Evolutionary conservation across 225 moss, liverwort and hornwort species (phyloP).

Genomic region (Sphagnum contortum): DNA sequence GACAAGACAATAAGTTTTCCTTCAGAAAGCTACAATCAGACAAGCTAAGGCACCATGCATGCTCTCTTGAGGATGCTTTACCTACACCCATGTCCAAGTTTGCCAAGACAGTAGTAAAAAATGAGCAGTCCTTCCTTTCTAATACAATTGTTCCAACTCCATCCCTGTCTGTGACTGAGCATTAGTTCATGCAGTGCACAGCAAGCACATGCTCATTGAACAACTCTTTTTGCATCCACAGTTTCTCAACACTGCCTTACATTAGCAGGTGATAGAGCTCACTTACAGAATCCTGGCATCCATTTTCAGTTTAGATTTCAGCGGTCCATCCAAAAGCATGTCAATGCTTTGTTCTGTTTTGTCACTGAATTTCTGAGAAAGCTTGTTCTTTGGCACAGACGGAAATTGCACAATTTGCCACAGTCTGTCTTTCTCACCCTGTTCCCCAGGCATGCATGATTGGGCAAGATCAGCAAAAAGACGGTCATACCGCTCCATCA

Average conservation of each 20-base stretch:
- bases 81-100: neutral
- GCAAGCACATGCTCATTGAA: too few relatives aligned
- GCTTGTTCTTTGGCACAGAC: constrained; percentile 8
- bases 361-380: constrained; percentile 10
- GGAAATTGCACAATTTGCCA: constrained; percentile 22
- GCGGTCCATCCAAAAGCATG: constrained; percentile 14
- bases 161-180: too few relatives aligned
- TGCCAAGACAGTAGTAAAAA: too few relatives aligned
- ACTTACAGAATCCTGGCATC: too few relatives aligned
- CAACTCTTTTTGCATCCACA: too few relatives aligned
- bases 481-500: constrained; percentile 44
- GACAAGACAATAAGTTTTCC: neutral
- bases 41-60: constrained; percentile 10
- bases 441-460: constrained; percentile 13
- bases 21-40: too few relatives aligned
- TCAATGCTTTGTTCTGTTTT: constrained; percentile 11
- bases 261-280: too few relatives aligned
- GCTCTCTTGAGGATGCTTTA: constrained; percentile 19
- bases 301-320: constrained; percentile 10
- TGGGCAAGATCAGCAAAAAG: constrained; percentile 41
- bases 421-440: constrained; percentile 14
- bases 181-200: too few relatives aligned
- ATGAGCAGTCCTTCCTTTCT: too few relatives aligned
- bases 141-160: too few relatives aligned
- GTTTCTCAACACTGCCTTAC: too few relatives aligned